Conservation (phyloP, 345 rosid genomes). For the Eutrema heterophyllum region DNA sequence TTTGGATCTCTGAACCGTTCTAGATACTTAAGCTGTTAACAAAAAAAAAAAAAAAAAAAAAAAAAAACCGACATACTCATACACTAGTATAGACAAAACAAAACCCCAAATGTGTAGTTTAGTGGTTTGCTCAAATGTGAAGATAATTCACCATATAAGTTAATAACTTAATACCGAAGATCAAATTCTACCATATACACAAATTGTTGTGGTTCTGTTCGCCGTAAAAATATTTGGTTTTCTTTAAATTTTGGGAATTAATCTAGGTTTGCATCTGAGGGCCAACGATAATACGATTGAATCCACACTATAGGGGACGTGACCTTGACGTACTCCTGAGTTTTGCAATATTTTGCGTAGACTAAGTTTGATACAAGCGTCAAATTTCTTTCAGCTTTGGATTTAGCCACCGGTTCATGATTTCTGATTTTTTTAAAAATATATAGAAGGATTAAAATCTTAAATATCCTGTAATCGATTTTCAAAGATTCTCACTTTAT, state of each 20-base stretch:
- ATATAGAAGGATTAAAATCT: not conserved
- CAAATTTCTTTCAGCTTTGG: not conserved
- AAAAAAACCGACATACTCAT: not conserved
- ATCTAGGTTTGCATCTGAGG: too few species aligned
- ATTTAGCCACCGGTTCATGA: not conserved
- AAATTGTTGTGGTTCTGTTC: not conserved
- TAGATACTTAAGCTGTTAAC: too few species aligned
- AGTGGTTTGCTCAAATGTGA: not conserved
- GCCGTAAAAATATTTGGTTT: not conserved
- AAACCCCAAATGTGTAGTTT: not conserved
- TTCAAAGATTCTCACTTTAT: not conserved
- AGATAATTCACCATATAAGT: not conserved
- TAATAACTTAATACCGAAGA: not conserved
- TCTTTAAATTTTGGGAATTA: not conserved
- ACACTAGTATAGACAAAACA: not conserved
- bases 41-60: too few species aligned
- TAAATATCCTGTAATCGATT: not conserved
- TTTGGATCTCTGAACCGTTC: too few species aligned
- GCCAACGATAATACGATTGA: not conserved
- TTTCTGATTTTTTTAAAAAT: not conserved
- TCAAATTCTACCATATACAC: not conserved
- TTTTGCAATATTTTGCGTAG: not conserved
- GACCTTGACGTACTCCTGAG: not conserved
- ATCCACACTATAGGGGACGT: not conserved
- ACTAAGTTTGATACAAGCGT: not conserved